These are phyloP conservation scores for Fusarium equiseti DNA, from an alignment of 2,329 filamentous ascomycete genomes.

Conservation along the genomic window DNA sequence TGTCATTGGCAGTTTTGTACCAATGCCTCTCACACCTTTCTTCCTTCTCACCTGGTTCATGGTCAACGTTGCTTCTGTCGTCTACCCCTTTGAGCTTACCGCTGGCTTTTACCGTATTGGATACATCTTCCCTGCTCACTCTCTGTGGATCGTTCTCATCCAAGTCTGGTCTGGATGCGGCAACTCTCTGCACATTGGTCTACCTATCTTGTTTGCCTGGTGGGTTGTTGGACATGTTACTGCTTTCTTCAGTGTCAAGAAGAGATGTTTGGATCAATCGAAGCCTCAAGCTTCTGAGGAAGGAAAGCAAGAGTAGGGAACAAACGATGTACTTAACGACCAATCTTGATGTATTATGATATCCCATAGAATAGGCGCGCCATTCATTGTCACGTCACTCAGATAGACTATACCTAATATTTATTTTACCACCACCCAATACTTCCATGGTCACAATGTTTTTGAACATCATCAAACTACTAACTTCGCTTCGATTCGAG, in stretches of 20 bases:
- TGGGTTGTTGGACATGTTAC: conserved; percentile 50
- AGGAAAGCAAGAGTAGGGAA: conserved; percentile 18
- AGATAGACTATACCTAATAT: neutral
- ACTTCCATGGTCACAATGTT: neutral
- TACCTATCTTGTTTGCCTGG: conserved; percentile 59
- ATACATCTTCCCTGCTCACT: conserved; percentile 54
- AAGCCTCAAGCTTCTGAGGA: conserved; percentile 1
- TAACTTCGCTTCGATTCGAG: neutral
- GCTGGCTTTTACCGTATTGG: conserved; percentile 57
- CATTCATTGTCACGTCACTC: no score
- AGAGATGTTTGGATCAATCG: conserved; percentile 38
- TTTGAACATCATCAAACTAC: no score
- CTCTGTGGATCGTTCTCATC: conserved; percentile 52
- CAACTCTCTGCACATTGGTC: conserved; percentile 53
- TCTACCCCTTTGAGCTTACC: conserved; percentile 54
- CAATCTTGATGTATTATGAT: neutral
- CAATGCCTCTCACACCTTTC: conserved; percentile 55
- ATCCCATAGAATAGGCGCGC: conserved; percentile 1
- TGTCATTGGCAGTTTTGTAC: conserved; percentile 43
- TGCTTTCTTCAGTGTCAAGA: conserved; percentile 42
- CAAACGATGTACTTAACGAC: neutral
- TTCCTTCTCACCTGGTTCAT: conserved; percentile 59
- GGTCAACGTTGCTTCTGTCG: conserved; percentile 53
- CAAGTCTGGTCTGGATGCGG: conserved; percentile 59
- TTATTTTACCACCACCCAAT: neutral